Evolutionary conservation across 2,329 filamentous ascomycete species (phyloP).

Genomic region (Phyllosticta capitalensis): DNA sequence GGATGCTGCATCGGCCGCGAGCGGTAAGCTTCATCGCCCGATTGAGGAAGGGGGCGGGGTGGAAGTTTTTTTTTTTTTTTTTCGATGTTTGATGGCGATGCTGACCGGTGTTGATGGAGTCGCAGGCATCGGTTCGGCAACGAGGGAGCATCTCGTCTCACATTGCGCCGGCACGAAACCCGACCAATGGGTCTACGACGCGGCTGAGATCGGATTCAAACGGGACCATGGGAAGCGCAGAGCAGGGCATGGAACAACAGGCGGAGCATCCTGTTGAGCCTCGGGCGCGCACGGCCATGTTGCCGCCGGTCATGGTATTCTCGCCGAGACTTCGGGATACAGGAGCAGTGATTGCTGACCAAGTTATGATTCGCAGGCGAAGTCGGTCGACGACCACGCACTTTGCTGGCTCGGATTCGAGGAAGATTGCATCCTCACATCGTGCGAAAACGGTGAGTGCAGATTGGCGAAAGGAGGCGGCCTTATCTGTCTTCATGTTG

Average conservation of each 20-base stretch:
- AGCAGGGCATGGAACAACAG: slow-evolving; percentile 46
- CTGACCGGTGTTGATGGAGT: not conserved
- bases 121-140: slow-evolving; percentile 47
- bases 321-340: not conserved
- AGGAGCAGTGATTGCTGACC: slow-evolving; percentile 15
- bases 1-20: slow-evolving; percentile 89
- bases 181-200: slow-evolving; percentile 52
- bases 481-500: slow-evolving; percentile 7
- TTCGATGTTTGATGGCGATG: not conserved
- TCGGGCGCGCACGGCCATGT: slow-evolving; percentile 69
- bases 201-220: slow-evolving; percentile 64
- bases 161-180: slow-evolving; percentile 41
- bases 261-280: slow-evolving; percentile 73
- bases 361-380: slow-evolving; percentile 48
- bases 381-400: slow-evolving; percentile 76
- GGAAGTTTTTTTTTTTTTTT: not conserved
- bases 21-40: slow-evolving; percentile 46
- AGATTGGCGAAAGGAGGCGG: not conserved
- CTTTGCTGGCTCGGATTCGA: slow-evolving; percentile 89
- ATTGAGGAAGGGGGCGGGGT: not conserved
- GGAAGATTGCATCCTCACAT: slow-evolving; percentile 84
- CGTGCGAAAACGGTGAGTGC: slow-evolving; percentile 74
- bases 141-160: slow-evolving; percentile 42
- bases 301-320: slow-evolving; percentile 78
- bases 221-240: slow-evolving; percentile 39